phyloP scores from a whole-genome alignment of 2,329 filamentous ascomycete genomes.

The Phoma sp. region DNA sequence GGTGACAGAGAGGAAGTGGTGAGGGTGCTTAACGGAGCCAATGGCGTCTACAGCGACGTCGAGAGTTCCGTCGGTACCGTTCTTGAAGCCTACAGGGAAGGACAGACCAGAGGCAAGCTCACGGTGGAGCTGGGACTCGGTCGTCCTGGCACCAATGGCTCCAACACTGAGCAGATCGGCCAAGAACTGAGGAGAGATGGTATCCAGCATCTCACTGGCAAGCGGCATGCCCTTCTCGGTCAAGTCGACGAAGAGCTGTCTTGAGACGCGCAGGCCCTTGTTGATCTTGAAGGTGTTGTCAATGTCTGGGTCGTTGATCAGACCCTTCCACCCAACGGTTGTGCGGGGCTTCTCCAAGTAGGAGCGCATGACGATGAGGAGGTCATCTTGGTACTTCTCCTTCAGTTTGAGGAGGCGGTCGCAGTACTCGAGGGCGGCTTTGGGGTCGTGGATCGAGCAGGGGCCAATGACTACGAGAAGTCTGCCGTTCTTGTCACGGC shows the following conservation, averaged over 20 bases:
- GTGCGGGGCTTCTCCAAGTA: conserved; percentile 99
- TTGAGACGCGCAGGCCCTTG: conserved; percentile 86
- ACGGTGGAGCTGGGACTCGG: conserved; percentile 93
- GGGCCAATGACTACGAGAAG: conserved; percentile 87
- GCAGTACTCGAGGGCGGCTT: conserved; percentile 91
- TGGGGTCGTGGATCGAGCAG: conserved; percentile 96
- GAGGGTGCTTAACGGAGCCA: conserved; percentile 86
- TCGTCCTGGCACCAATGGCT: conserved; percentile 94
- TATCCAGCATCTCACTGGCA: conserved; percentile 97
- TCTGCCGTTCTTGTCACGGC: conserved; percentile 63
- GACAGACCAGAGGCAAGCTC: conserved; percentile 92
- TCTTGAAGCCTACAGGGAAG: conserved; percentile 99
- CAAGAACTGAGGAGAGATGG: conserved; percentile 95
- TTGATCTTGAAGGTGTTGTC: conserved; percentile 99
- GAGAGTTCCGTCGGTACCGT: conserved; percentile 92
- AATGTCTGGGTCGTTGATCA: conserved; percentile 98
- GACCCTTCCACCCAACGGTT: conserved; percentile 97
- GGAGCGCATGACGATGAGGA: conserved; percentile 95
- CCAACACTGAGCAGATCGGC: conserved; percentile 91
- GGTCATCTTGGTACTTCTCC: conserved; percentile 86
- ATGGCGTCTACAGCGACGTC: conserved; percentile 95
- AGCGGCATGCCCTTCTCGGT: conserved; percentile 94
- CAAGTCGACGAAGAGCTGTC: conserved; percentile 92
- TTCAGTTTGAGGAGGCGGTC: conserved; percentile 80
- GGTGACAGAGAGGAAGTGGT: conserved; percentile 97